Evolutionary conservation across 768 basidiomycete genomes (phyloP), one percentile per base, ranked within the genome.

Genomic region (Chalciporus chontae): DNA sequence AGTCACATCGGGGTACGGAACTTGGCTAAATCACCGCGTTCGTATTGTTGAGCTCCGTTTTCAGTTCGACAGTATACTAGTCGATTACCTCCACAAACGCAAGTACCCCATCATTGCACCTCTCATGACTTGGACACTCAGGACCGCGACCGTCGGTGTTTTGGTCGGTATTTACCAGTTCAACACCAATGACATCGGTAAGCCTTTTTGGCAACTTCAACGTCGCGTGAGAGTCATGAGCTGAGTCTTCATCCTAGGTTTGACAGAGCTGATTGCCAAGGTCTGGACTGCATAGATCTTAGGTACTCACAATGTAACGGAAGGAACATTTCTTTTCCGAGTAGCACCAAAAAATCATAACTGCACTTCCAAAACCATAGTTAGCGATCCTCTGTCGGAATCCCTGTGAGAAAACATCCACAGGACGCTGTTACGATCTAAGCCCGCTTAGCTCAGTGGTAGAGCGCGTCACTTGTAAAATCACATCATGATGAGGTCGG

Each of bases 141-240:
- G 93, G 41, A 69, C 80, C 6, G 73, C 83, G 5, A 97, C 96
- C 24, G 80, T 85, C 34, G 91, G 84, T 18, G 83, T 88, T 5
- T 77, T 94, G 45, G 83, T 92, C 40, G 95, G 96, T 14, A 80
- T 97, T 6, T 99, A 96, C 73, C 88, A 96, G 69, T 97, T 98
- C 77, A 97, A 98, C 74, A 97, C 96, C 38, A 93, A 95, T 65
- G 95, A 98, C 66, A 84, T 99, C 55, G 94, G 96, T 96, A 59
- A 57, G 89, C 77, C 21, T 29, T 27, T 34, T 21, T 39, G 39
- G 9, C 8, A n/a, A 32, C 45, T 34, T 40, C 52, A 11, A 46
- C 9, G 52, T 50, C 36, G 37, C 26, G 26, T 40, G 9, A 45
- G 19, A 7, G 17, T 5, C 38, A 39, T 27, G 18, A 41, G 31